Percentiles rank a stretch among this genome's conserved stretches.
phyloP scores from a whole-genome alignment of 2,329 filamentous ascomycete genomes.

The Aureobasidium vineae region DNA sequence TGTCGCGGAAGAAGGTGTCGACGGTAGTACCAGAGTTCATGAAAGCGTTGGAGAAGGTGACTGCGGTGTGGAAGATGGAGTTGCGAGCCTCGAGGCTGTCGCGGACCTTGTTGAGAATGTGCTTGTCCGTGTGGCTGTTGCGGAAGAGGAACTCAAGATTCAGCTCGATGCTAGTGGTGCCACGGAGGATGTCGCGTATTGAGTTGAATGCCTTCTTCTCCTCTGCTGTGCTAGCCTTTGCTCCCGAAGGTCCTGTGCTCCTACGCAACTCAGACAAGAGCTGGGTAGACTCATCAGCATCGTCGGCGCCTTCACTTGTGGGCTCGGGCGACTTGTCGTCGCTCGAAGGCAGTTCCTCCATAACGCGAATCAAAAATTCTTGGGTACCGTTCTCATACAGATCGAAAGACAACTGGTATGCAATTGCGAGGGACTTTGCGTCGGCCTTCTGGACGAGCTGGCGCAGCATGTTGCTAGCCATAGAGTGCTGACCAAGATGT shows the following conservation, averaged over 20 bases:
- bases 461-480: slow-evolving; percentile 82
- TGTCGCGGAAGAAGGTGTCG: slow-evolving; percentile 98
- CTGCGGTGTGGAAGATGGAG: slow-evolving; percentile 96
- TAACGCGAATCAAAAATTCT: slow-evolving; percentile 89
- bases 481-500: slow-evolving; percentile 86
- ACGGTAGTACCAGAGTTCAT: slow-evolving; percentile 99
- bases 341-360: slow-evolving; percentile 67
- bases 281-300: slow-evolving; percentile 58
- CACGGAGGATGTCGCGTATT: slow-evolving; percentile 67
- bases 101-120: slow-evolving; percentile 91
- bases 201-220: slow-evolving; percentile 56
- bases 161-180: slow-evolving; percentile 88
- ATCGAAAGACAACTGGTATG: slow-evolving; percentile 97
- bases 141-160: slow-evolving; percentile 96
- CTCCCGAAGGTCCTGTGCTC: slow-evolving; percentile 47
- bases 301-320: slow-evolving; percentile 45
- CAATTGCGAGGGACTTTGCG: slow-evolving; percentile 73
- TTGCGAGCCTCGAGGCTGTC: slow-evolving; percentile 94
- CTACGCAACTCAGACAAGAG: slow-evolving; percentile 57
- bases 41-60: slow-evolving; percentile 97
- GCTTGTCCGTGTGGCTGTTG: slow-evolving; percentile 89
- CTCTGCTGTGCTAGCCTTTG: slow-evolving; percentile 45
- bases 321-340: slow-evolving; percentile 47
- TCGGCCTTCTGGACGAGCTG: slow-evolving; percentile 79
- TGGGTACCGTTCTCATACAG: slow-evolving; percentile 98